Evolutionary conservation across 305 asterid species (phyloP).

Genomic region (Solanum hybrid): DNA sequence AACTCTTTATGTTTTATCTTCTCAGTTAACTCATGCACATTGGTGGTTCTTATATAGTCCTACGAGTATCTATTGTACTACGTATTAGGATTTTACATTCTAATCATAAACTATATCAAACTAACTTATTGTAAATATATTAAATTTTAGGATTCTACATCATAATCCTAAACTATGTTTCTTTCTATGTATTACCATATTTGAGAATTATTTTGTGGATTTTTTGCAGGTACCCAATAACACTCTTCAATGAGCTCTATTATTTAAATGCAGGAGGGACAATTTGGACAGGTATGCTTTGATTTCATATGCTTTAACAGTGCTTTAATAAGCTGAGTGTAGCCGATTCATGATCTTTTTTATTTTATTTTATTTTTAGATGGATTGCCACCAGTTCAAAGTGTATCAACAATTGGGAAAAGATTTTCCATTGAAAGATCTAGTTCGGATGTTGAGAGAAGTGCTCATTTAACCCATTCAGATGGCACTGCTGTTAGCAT

Average conservation of each 20-base stretch:
- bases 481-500: slow-evolving; percentile 59
- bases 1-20: background rate
- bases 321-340: slow-evolving; percentile 5
- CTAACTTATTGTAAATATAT: background rate
- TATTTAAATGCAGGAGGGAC: slow-evolving; percentile 88
- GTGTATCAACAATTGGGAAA: slow-evolving; percentile 41
- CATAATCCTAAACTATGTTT: background rate
- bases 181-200: background rate
- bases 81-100: background rate
- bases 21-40: background rate
- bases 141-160: background rate
- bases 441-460: slow-evolving; percentile 12
- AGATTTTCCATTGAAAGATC: slow-evolving; percentile 57
- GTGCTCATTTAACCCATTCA: slow-evolving; percentile 18
- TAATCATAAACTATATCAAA: background rate
- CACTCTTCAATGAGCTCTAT: slow-evolving; percentile 95
- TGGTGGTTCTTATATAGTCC: background rate
- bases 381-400: slow-evolving; percentile 73
- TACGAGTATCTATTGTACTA: background rate
- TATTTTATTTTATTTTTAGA: slow-evolving; percentile 30
- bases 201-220: slow-evolving; percentile 12
- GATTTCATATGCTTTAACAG: slow-evolving; percentile 1
- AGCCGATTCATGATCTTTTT: background rate
- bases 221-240: slow-evolving; percentile 66
- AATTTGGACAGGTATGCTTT: slow-evolving; percentile 80